Evolutionary conservation across 192 early-diverging fungal species (phyloP).

Genomic region (Backusella sp.): DNA sequence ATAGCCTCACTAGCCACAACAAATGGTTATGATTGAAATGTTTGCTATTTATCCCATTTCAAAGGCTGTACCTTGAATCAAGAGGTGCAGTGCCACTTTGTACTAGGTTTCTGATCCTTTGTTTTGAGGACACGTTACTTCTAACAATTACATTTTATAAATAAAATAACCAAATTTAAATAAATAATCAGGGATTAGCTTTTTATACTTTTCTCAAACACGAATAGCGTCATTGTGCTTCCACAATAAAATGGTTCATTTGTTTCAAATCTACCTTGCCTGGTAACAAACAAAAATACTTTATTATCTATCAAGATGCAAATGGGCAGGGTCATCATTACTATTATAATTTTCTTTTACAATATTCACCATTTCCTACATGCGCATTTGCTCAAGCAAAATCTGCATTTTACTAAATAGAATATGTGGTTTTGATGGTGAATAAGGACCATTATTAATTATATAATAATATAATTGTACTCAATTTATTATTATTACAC

Average conservation of each 20-base stretch:
- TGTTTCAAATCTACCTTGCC: background rate
- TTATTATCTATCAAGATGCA: background rate
- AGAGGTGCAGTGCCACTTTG: background rate
- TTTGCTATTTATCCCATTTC: background rate
- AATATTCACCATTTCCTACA: background rate
- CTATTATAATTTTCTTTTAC: background rate
- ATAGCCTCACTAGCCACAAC: background rate
- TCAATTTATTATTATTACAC: too few relatives aligned
- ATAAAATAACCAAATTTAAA: background rate
- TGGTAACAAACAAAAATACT: background rate
- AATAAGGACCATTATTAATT: too few relatives aligned
- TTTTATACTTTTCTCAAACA: background rate
- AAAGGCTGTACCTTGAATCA: background rate
- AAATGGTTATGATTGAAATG: background rate
- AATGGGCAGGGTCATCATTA: background rate
- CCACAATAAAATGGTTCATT: background rate
- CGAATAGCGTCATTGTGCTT: constrained; percentile 8
- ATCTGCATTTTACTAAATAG: too few relatives aligned
- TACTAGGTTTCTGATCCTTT: background rate
- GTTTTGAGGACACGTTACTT: background rate
- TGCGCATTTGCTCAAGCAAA: background rate
- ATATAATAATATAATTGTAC: too few relatives aligned
- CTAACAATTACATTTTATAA: background rate
- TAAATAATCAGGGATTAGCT: background rate
- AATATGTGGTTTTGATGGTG: too few relatives aligned